Conservation (phyloP, 2,329 filamentous ascomycete genomes). For the Penicillium verrucosum region DNA sequence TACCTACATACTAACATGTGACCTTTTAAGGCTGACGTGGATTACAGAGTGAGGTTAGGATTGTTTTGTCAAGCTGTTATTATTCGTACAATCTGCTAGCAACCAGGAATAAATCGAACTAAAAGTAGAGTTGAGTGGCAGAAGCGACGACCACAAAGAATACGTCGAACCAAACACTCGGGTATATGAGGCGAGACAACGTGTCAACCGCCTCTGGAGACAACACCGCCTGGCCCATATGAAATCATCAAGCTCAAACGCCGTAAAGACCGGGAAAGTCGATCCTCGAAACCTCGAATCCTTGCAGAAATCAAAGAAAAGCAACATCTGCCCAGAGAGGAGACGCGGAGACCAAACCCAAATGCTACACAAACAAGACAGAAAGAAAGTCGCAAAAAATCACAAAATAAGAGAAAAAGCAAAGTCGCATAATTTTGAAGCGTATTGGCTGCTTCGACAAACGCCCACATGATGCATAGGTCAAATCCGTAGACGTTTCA, state of each 20-base stretch:
- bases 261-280: constrained; percentile 19
- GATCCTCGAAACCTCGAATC: constrained; percentile 6
- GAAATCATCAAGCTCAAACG: constrained; percentile 31
- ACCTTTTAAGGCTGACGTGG: neutral
- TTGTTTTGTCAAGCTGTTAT: neutral
- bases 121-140: neutral
- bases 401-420: neutral
- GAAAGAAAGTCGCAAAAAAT: neutral
- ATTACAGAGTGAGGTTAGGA: neutral
- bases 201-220: constrained; percentile 24
- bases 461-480: constrained; percentile 36
- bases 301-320: neutral
- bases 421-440: constrained; percentile 14
- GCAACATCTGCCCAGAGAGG: constrained; percentile 4
- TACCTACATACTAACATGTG: neutral
- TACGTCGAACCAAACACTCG: constrained; percentile 25
- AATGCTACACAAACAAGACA: constrained; percentile 15
- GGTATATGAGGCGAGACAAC: constrained; percentile 36
- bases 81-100: neutral
- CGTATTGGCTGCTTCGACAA: constrained; percentile 21
- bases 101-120: neutral
- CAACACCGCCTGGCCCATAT: constrained; percentile 32
- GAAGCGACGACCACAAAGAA: constrained; percentile 3
- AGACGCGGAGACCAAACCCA: constrained; percentile 9
- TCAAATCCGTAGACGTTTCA: constrained; percentile 10